These are phyloP conservation scores for Spinacia oleracea DNA, from an alignment of 179 eudicot genomes.

Conservation along the genomic window DNA sequence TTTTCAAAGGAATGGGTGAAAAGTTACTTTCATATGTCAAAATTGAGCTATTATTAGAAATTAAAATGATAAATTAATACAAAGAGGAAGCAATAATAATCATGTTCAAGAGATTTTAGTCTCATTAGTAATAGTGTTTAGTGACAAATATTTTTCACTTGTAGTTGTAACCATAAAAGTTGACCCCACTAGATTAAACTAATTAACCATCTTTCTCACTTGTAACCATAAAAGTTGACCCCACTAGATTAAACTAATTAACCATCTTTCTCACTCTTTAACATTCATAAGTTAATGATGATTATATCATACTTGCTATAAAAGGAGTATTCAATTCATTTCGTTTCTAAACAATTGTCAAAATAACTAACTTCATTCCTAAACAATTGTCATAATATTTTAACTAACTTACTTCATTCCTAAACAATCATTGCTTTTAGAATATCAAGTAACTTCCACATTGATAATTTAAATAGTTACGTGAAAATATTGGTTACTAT, in stretches of 20 bases:
- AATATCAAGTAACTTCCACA: no score
- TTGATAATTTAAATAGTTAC: no score
- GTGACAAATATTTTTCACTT: slow-evolving; percentile 4
- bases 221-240: slow-evolving; percentile 17
- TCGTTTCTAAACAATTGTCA: no score
- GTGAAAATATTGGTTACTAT: no score
- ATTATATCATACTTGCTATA: slow-evolving; percentile 23
- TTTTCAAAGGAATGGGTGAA: slow-evolving; percentile 29
- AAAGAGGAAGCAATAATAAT: slow-evolving; percentile 5
- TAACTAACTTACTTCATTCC: no score
- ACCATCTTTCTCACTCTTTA: neutral
- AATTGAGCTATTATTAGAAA: neutral
- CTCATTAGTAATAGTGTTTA: neutral
- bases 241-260: slow-evolving; percentile 28
- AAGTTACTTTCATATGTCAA: slow-evolving; percentile 27
- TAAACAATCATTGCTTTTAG: no score
- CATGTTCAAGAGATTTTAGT: slow-evolving; percentile 18
- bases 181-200: slow-evolving; percentile 30
- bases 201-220: slow-evolving; percentile 10
- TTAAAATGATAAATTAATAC: slow-evolving; percentile 5
- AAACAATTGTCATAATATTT: no score
- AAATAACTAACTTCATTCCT: no score
- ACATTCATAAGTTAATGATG: slow-evolving; percentile 25
- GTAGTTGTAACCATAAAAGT: slow-evolving; percentile 7
- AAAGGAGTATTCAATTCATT: no score